phyloP scores from a whole-genome alignment of 140 eudicot genomes.

The Flaveria floridana region DNA sequence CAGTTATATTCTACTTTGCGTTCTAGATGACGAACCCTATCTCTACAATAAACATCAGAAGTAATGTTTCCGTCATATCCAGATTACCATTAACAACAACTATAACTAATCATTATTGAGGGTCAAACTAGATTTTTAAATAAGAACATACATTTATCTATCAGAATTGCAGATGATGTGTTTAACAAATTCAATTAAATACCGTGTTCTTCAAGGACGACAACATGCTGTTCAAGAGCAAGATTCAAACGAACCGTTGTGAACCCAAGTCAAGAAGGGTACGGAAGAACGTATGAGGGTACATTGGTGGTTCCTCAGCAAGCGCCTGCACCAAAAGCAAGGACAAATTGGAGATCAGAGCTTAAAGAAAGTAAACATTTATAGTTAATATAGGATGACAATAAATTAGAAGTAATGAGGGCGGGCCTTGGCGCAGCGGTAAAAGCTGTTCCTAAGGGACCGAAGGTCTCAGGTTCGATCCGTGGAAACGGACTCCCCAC shows the following conservation, averaged over 20 bases:
- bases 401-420: background rate
- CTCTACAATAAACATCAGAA: no score
- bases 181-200: constrained; percentile 14
- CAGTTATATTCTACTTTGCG: no score
- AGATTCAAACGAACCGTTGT: constrained; percentile 45
- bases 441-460: no score
- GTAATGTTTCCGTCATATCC: no score
- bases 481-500: no score
- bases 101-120: background rate
- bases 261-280: constrained; percentile 67
- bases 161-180: background rate
- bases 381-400: background rate
- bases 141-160: constrained; percentile 4
- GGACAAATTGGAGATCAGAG: background rate
- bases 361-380: background rate
- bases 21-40: no score
- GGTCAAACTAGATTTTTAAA: background rate
- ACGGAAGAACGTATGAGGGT: constrained; percentile 83
- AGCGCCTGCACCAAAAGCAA: constrained; percentile 52
- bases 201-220: constrained; percentile 24
- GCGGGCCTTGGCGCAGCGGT: no score
- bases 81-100: background rate
- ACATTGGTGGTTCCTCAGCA: constrained; percentile 83
- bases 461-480: no score
- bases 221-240: constrained; percentile 14